Percentiles rank a stretch among this genome's conserved stretches.
Evolutionary conservation across 2,329 filamentous ascomycete species (phyloP).

Genomic region (Pseudocercospora musae): DNA sequence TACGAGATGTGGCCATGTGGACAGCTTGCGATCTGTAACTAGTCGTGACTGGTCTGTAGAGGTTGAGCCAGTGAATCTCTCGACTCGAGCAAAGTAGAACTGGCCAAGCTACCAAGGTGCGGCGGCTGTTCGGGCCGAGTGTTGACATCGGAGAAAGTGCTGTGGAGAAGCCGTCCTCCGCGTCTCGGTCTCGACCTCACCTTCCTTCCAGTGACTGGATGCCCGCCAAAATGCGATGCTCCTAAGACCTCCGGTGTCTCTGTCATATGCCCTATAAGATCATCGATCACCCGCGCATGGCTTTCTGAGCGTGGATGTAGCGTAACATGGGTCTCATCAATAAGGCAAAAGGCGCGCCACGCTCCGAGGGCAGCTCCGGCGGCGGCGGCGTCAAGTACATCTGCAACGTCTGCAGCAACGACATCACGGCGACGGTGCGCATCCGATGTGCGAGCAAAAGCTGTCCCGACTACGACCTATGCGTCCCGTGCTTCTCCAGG

Average conservation of each 20-base stretch:
- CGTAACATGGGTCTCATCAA: slow-evolving; percentile 35
- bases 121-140: neutral
- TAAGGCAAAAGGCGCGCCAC: slow-evolving; percentile 34
- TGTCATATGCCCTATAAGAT: neutral
- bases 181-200: neutral
- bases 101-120: too few relatives aligned
- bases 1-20: too few relatives aligned
- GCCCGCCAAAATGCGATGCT: neutral
- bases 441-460: slow-evolving; percentile 82
- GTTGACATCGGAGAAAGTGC: neutral
- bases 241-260: neutral
- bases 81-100: too few relatives aligned
- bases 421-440: slow-evolving; percentile 95
- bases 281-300: neutral
- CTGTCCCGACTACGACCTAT: slow-evolving; percentile 94
- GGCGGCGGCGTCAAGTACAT: slow-evolving; percentile 71
- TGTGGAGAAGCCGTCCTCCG: neutral
- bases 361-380: slow-evolving; percentile 27
- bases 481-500: slow-evolving; percentile 87
- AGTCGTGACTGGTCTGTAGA: too few relatives aligned
- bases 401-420: slow-evolving; percentile 93
- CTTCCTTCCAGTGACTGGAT: neutral
- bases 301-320: neutral
- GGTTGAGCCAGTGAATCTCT: too few relatives aligned
- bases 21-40: too few relatives aligned